Base-by-base conservation (phyloP, 1,139 yeast genomes). In the Yamadazyma diddensiae region DNA sequence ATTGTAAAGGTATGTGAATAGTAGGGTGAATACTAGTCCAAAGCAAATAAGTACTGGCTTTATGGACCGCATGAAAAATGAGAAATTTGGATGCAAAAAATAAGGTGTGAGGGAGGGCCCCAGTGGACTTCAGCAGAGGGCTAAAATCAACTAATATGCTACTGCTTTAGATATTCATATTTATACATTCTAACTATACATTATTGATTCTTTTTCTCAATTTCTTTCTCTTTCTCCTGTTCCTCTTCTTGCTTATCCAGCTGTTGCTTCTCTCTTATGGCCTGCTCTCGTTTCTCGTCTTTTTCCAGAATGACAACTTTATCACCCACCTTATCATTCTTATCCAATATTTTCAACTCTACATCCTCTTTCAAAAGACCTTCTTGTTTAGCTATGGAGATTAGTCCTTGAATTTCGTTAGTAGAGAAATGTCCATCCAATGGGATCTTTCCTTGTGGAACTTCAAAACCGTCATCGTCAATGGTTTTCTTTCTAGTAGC, bases 391-490 rank as follows among this genome's bases (percentile, higher is more conserved):
- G 70, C 66, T 12, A 57, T 24, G 6, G 50, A 49, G 5, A 65
- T 53, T 35, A 65, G 46, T 23, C 55, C 53, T 32, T 51, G 44
- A 14, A 65, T 41, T 38, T 65, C 71, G 4, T 42, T 43, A 5
- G 70, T 55, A 4, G 70, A 58, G 38, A 65, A 65, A 41, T 65
- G 67, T 7, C 70, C 67, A 36, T 65, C 71, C 20, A 65, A 33
- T 0, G 71, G 71, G 7, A 65, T 59, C 38, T 60, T 65, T 1
- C 69, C 70, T 22, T 45, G 43, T 2, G 71, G 71, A 10, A 65
- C 49, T 32, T 50, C 59, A 35, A 64, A 59, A 11, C 71, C 71
- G 32, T 65, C 70, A 6, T 49, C 39, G 39, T 65, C 70, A 6
- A 29, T 20, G 3, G 23, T 9, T 24, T 31, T 25, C 15, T 29